phyloP scores from a whole-genome alignment of 1,139 yeast genomes.

The Scheffersomyces illinoinensis region DNA sequence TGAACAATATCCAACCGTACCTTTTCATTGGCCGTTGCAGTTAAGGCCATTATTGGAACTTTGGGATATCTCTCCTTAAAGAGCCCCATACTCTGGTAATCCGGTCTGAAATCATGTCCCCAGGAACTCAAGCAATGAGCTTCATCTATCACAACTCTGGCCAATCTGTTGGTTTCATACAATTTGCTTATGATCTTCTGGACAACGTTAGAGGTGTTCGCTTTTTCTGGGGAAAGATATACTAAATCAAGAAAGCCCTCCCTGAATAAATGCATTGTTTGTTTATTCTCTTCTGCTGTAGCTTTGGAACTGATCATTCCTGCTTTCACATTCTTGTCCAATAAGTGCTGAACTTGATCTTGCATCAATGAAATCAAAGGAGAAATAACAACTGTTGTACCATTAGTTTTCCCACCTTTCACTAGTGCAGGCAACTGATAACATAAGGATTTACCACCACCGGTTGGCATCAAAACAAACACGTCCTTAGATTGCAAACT shows the following conservation, averaged over 20 bases:
- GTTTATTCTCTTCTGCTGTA: conserved; percentile 60
- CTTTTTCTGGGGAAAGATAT: conserved; percentile 95
- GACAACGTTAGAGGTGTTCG: conserved; percentile 72
- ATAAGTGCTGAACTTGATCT: conserved; percentile 88
- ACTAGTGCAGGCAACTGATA: conserved; percentile 94
- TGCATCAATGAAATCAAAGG: conserved; percentile 97
- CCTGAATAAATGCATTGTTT: conserved; percentile 61
- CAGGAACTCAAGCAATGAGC: conserved; percentile 98
- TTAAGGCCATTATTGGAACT: conserved; percentile 91
- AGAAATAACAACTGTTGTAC: conserved; percentile 89
- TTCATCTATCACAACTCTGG: conserved; percentile 92
- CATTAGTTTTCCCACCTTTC: conserved; percentile 68
- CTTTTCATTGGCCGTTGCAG: conserved; percentile 96
- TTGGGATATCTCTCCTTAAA: conserved; percentile 74
- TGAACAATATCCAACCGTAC: conserved; percentile 85
- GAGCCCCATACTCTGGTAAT: conserved; percentile 77
- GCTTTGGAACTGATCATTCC: conserved; percentile 88
- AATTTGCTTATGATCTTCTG: conserved; percentile 62
- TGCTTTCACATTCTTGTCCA: conserved; percentile 68
- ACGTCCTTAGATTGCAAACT: conserved; percentile 83
- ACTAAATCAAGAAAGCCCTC: conserved; percentile 73
- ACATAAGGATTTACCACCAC: conserved; percentile 97
- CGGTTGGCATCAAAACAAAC: conserved; percentile 97
- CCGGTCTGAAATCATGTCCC: conserved; percentile 99
- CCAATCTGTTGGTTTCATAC: conserved; percentile 57